Conservation (phyloP, 108 stramenopile species). For the Stephanodiscus minutulus region DNA sequence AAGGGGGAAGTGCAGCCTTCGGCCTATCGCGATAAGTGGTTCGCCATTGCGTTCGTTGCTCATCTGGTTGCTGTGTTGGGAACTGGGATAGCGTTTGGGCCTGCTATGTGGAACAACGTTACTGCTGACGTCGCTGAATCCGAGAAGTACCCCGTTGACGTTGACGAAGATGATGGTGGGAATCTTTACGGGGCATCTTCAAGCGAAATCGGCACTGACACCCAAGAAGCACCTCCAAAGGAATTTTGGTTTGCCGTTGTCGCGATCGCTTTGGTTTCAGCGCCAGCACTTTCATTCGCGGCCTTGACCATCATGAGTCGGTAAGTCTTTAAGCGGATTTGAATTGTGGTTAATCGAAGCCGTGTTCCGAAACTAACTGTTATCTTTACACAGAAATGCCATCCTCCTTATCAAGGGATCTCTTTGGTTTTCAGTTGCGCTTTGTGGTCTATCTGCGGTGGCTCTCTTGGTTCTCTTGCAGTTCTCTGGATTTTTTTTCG, state of each 20-base stretch:
- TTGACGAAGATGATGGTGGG: background rate
- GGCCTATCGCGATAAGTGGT: slow-evolving; percentile 53
- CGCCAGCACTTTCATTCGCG: slow-evolving; percentile 8
- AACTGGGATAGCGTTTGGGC: slow-evolving; percentile 14
- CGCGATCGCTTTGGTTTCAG: background rate
- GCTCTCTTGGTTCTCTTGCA: slow-evolving; percentile 5
- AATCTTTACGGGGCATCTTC: no score
- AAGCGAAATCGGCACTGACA: background rate
- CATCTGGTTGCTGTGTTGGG: slow-evolving; percentile 34
- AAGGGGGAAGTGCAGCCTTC: slow-evolving; percentile 45
- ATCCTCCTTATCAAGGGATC: slow-evolving; percentile 27
- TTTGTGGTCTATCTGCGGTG: slow-evolving; percentile 12
- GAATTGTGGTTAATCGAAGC: background rate
- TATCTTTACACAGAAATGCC: slow-evolving; percentile 21
- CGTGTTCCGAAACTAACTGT: background rate
- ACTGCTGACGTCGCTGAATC: background rate
- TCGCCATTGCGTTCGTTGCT: slow-evolving; percentile 55
- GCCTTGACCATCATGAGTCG: slow-evolving; percentile 8
- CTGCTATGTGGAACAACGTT: background rate
- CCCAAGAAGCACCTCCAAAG: slow-evolving; percentile 4
- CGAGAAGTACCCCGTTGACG: background rate
- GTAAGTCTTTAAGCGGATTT: background rate
- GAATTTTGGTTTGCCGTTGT: slow-evolving; percentile 8
- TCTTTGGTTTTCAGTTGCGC: slow-evolving; percentile 23
- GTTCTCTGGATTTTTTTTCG: slow-evolving; percentile 16